Conservation (phyloP, 139 green algal species). For the Tetratostichococcus sp. region DNA sequence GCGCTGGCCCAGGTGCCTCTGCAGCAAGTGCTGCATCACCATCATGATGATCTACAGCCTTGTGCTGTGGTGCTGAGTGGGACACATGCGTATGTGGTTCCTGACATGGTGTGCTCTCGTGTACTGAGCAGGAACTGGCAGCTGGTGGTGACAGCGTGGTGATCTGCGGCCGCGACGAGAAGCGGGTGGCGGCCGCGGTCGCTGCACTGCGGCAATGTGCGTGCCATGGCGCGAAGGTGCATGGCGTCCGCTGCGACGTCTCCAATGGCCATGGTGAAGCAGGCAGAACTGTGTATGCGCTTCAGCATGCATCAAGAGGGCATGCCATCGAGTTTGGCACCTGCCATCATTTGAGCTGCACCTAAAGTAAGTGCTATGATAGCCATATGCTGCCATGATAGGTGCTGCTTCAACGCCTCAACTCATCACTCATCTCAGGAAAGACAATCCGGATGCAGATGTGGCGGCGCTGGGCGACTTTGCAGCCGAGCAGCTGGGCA, state of each 20-base stretch:
- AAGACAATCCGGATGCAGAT: neutral
- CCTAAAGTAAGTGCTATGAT: no score
- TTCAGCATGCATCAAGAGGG: no score
- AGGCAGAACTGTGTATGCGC: no score
- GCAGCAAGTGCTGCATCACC: neutral
- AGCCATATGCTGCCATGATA: no score
- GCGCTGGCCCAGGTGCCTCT: slow-evolving; percentile 20
- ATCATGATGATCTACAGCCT: no score
- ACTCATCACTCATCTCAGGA: no score
- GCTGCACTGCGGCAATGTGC: slow-evolving; percentile 3
- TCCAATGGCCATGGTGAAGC: neutral
- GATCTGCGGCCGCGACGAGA: slow-evolving; percentile 37
- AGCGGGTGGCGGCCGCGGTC: slow-evolving; percentile 31
- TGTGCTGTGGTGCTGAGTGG: no score
- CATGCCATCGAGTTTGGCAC: no score
- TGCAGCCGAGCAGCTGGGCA: slow-evolving; percentile 24
- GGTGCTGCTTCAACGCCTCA: no score
- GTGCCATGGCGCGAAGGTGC: neutral
- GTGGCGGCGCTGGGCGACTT: slow-evolving; percentile 31
- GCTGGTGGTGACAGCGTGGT: slow-evolving; percentile 35
- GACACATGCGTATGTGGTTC: no score
- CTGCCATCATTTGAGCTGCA: no score
- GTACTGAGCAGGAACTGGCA: slow-evolving; percentile 43
- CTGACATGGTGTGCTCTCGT: no score
- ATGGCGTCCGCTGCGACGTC: slow-evolving; percentile 30